These are phyloP conservation scores for Euphorbia celastroides DNA, from an alignment of 441 rosid genomes.

Conservation along the genomic window DNA sequence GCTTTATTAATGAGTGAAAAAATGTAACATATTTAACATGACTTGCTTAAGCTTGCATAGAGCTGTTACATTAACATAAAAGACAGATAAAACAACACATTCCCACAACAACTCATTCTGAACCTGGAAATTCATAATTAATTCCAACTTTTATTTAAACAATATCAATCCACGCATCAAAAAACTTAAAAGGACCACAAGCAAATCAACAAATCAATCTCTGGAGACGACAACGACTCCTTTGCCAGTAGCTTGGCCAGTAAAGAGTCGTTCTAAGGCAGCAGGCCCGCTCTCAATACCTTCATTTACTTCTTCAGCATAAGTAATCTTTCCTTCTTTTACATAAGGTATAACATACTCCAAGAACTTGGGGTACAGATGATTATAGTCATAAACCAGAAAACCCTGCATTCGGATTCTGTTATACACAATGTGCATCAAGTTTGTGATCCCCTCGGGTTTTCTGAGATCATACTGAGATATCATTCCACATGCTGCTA, in stretches of 20 bases:
- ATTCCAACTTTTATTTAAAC: background rate
- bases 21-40: no score
- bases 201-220: background rate
- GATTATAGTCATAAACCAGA: constrained; percentile 5
- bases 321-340: constrained; percentile 30
- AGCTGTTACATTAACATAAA: no score
- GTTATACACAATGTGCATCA: constrained; percentile 15
- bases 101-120: no score
- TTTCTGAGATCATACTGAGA: constrained; percentile 36
- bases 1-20: no score
- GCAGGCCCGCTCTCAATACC: constrained; percentile 32
- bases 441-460: constrained; percentile 32
- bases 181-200: no score
- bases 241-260: constrained; percentile 33
- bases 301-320: constrained; percentile 27
- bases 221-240: constrained; percentile 23
- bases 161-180: no score
- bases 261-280: constrained; percentile 33
- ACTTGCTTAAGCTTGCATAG: no score
- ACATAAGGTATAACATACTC: constrained; percentile 25
- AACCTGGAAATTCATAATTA: no score
- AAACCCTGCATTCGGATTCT: constrained; percentile 29
- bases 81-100: background rate
- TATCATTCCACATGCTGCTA: constrained; percentile 74
- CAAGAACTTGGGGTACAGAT: constrained; percentile 22